These are phyloP conservation scores for Ceriops zippeliana DNA, from an alignment of 345 rosid species.

Conservation along the genomic window DNA sequence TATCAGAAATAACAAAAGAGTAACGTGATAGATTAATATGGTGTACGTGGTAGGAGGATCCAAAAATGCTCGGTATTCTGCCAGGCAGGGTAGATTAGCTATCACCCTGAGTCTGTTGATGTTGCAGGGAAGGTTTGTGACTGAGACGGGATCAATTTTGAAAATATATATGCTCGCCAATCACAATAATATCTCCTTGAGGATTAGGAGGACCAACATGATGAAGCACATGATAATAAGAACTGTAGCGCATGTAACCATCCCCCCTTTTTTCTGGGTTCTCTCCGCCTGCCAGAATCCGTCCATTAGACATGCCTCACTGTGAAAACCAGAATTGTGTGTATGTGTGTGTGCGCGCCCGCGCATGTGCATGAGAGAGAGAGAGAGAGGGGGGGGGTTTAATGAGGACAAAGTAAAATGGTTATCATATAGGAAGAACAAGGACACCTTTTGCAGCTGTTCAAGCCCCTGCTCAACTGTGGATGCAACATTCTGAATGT, in stretches of 20 bases:
- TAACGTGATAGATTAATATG: background rate
- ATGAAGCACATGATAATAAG: slow-evolving; percentile 89
- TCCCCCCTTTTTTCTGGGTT: slow-evolving; percentile 85
- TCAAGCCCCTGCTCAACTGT: slow-evolving; percentile 91
- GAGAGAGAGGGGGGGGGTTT: background rate
- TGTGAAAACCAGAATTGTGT: background rate
- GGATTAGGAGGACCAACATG: slow-evolving; percentile 84
- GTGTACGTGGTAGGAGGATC: slow-evolving; percentile 10
- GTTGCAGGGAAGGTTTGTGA: background rate
- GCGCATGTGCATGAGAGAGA: background rate
- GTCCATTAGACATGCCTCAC: background rate
- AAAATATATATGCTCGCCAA: slow-evolving; percentile 1
- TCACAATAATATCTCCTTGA: slow-evolving; percentile 75
- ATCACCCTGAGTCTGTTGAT: slow-evolving; percentile 1
- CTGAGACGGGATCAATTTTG: slow-evolving; percentile 5
- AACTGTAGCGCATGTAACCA: slow-evolving; percentile 89
- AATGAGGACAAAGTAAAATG: background rate
- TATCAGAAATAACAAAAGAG: background rate
- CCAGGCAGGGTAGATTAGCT: background rate
- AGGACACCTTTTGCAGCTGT: slow-evolving; percentile 74
- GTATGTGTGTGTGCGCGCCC: background rate
- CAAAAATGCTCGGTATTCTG: slow-evolving; percentile 14
- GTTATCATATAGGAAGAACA: background rate
- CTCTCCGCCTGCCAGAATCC: slow-evolving; percentile 72
- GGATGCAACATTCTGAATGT: slow-evolving; percentile 82